Percentiles rank a stretch among this genome's conserved stretches.
Evolutionary conservation across 495 filamentous ascomycete genomes (phyloP).

Genomic region (Aspergillus funiculosus): DNA sequence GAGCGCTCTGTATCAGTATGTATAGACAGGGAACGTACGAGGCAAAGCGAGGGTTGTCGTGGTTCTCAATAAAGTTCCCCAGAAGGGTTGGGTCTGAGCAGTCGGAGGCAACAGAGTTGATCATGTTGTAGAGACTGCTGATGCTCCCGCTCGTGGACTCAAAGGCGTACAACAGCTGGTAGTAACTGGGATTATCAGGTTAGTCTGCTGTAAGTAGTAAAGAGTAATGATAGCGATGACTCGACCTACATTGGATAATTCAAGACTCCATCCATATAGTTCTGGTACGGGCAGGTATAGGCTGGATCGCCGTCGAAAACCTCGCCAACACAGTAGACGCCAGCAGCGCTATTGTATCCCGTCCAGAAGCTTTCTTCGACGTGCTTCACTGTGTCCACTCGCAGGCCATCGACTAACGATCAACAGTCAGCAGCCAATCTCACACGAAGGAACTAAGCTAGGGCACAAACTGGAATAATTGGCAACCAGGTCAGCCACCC

Average conservation of each 20-base stretch:
- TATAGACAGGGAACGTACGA: constrained; percentile 27
- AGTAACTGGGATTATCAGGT: constrained; percentile 35
- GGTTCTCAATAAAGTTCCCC: constrained; percentile 75
- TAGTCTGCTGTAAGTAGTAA: background rate
- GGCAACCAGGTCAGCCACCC: constrained; percentile 46
- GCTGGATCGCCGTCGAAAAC: constrained; percentile 56
- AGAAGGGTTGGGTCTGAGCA: constrained; percentile 60
- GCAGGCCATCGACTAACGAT: constrained; percentile 69
- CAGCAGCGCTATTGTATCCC: constrained; percentile 56
- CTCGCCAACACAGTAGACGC: constrained; percentile 67
- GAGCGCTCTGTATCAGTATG: background rate
- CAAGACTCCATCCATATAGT: constrained; percentile 53
- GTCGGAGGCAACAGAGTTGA: constrained; percentile 47
- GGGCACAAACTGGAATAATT: constrained; percentile 58
- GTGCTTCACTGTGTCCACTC: constrained; percentile 70
- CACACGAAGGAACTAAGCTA: background rate
- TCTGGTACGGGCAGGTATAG: constrained; percentile 62
- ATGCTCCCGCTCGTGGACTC: constrained; percentile 53
- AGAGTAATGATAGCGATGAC: background rate
- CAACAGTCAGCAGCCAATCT: no score
- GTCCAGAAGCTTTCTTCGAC: constrained; percentile 67
- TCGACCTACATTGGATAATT: constrained; percentile 58
- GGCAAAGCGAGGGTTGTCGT: constrained; percentile 66
- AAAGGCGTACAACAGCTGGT: constrained; percentile 57
- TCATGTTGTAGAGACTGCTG: constrained; percentile 52